Percentiles rank a stretch among this genome's conserved stretches.
These are phyloP conservation scores for Fusarium palustre DNA, from an alignment of 2,329 filamentous ascomycete species.

Conservation along the genomic window DNA sequence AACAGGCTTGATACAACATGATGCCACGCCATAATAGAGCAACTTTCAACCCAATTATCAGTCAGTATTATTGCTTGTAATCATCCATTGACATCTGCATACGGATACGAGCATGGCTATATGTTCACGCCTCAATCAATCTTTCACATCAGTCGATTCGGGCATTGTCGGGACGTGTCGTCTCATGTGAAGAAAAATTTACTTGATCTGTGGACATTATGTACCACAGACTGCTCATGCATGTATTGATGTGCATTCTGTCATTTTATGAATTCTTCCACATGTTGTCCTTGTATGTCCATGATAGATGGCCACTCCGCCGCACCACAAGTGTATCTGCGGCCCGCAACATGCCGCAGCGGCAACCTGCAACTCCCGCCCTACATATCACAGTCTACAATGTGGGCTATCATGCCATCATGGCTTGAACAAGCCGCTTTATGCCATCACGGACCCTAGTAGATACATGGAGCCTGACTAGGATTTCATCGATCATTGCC, in stretches of 20 bases:
- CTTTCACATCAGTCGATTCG: neutral
- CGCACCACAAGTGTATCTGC: slow-evolving; percentile 6
- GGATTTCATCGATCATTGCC: neutral
- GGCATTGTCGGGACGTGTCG: neutral
- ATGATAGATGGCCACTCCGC: slow-evolving; percentile 11
- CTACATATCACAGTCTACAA: neutral
- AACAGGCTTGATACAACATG: too few relatives aligned
- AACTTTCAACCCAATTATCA: too few relatives aligned
- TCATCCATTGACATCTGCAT: too few relatives aligned
- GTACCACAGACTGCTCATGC: neutral
- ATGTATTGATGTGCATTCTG: neutral
- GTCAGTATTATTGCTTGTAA: too few relatives aligned
- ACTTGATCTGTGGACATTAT: neutral
- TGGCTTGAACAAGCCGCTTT: neutral
- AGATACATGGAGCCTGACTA: neutral
- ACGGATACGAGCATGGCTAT: neutral
- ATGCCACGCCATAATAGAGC: neutral
- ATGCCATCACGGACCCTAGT: neutral
- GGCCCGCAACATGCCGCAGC: slow-evolving; percentile 27
- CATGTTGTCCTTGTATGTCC: neutral
- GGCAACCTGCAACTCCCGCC: neutral
- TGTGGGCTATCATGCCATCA: slow-evolving; percentile 26
- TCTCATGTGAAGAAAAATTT: neutral
- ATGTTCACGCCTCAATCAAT: too few relatives aligned
- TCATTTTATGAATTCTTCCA: neutral